phyloP scores from a whole-genome alignment of 2,329 filamentous ascomycete species.

The Alternaria solani region DNA sequence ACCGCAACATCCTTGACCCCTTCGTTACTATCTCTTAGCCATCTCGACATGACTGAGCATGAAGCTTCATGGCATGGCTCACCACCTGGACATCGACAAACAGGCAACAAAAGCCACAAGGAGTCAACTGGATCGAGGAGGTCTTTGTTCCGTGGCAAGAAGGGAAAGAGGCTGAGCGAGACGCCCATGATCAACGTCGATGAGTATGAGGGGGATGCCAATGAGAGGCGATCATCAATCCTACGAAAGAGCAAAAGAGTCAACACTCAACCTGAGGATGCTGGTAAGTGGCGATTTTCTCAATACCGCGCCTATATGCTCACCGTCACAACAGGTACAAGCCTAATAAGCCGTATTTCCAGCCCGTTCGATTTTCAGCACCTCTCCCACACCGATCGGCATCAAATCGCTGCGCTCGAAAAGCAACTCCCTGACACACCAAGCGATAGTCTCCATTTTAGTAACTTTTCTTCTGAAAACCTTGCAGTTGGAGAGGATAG shows the following conservation, averaged over 20 bases:
- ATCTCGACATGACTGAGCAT: constrained; percentile 33
- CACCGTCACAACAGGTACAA: constrained; percentile 27
- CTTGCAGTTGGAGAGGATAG: constrained; percentile 22
- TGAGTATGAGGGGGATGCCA: constrained; percentile 37
- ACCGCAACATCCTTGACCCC: constrained; percentile 47
- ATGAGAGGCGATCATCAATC: constrained; percentile 43
- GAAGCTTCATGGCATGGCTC: constrained; percentile 34
- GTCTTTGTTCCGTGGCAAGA: constrained; percentile 48
- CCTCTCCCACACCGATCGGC: constrained; percentile 65
- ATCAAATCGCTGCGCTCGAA: constrained; percentile 63
- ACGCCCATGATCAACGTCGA: constrained; percentile 29
- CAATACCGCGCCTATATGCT: constrained; percentile 3
- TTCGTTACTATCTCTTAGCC: constrained; percentile 33
- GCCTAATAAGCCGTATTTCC: constrained; percentile 59
- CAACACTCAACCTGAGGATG: constrained; percentile 30
- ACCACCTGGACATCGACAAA: constrained; percentile 35
- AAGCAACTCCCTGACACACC: constrained; percentile 54
- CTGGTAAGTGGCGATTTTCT: constrained; percentile 33
- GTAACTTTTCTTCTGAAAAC: constrained; percentile 40
- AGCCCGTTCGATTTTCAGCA: constrained; percentile 72
- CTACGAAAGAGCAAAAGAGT: constrained; percentile 42
- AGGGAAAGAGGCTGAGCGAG: constrained; percentile 46
- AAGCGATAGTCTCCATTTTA: constrained; percentile 55
- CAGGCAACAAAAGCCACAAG: constrained; percentile 30
- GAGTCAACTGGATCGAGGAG: constrained; percentile 36